phyloP scores from a whole-genome alignment of 306 rosid genomes.

The Urtica urens region DNA sequence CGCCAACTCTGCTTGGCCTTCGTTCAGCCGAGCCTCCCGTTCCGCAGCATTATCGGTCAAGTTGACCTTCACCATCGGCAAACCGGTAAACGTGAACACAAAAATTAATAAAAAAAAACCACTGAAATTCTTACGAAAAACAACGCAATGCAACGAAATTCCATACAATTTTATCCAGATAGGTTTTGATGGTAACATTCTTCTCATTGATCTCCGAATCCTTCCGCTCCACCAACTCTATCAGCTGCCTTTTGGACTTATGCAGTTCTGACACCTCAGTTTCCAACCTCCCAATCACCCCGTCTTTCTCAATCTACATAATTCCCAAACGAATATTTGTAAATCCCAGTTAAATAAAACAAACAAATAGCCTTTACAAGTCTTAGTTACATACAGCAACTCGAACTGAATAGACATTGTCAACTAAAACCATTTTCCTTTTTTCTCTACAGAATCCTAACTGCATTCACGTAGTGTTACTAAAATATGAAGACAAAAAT shows the following conservation, averaged over 20 bases:
- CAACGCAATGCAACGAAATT: background rate
- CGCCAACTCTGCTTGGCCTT: conserved; percentile 54
- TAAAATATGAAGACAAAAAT: too few relatives aligned
- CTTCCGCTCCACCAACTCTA: conserved; percentile 57
- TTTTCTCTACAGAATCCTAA: too few relatives aligned
- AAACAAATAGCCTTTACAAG: too few relatives aligned
- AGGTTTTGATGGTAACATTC: conserved; percentile 55
- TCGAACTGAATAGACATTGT: too few relatives aligned
- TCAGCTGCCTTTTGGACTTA: conserved; percentile 75
- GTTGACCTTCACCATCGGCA: conserved; percentile 36
- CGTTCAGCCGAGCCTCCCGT: conserved; percentile 67
- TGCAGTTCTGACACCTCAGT: conserved; percentile 64
- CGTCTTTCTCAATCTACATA: conserved; percentile 70
- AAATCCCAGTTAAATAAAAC: too few relatives aligned
- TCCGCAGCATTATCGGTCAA: conserved; percentile 52
- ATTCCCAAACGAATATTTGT: too few relatives aligned
- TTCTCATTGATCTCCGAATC: conserved; percentile 67
- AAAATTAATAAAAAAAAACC: background rate
- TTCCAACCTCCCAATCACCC: conserved; percentile 67
- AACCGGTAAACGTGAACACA: conserved; percentile 2
- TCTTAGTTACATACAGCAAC: too few relatives aligned
- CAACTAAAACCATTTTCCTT: too few relatives aligned
- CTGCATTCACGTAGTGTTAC: too few relatives aligned
- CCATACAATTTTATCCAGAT: conserved; percentile 87
- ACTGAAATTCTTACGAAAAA: background rate